Conservation (phyloP, 2,329 filamentous ascomycete species). For the Pseudocercospora eumusae region DNA sequence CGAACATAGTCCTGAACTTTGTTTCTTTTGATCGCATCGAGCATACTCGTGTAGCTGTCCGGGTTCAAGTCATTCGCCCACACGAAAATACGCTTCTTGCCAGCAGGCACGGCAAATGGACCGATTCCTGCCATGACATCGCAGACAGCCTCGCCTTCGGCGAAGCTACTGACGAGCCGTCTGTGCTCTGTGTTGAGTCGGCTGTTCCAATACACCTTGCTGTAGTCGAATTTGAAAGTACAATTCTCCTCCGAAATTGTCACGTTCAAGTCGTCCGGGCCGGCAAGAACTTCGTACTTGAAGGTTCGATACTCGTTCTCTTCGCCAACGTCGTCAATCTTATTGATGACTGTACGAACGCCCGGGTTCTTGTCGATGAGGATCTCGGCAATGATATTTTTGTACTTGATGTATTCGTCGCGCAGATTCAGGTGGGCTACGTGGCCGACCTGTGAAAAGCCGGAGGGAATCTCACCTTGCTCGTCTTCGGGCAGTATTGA, state of each 20-base stretch:
- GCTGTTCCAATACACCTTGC: slow-evolving; percentile 97
- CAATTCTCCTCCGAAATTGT: slow-evolving; percentile 79
- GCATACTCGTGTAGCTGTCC: slow-evolving; percentile 74
- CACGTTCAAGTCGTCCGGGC: slow-evolving; percentile 79
- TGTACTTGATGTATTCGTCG: slow-evolving; percentile 80
- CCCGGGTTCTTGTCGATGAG: slow-evolving; percentile 84
- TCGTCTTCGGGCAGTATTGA: slow-evolving; percentile 78
- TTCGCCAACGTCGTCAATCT: slow-evolving; percentile 81
- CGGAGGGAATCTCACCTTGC: slow-evolving; percentile 77
- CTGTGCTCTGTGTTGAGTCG: slow-evolving; percentile 87
- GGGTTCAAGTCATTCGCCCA: slow-evolving; percentile 98
- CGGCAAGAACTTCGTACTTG: slow-evolving; percentile 83
- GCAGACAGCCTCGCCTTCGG: slow-evolving; percentile 82
- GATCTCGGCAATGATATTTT: slow-evolving; percentile 79
- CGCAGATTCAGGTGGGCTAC: slow-evolving; percentile 91
- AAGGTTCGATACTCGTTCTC: slow-evolving; percentile 90
- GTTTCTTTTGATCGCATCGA: slow-evolving; percentile 71
- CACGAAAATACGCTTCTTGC: slow-evolving; percentile 85
- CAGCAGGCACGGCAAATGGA: slow-evolving; percentile 89
- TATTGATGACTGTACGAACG: slow-evolving; percentile 92
- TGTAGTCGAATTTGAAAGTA: slow-evolving; percentile 88
- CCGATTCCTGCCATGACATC: slow-evolving; percentile 98
- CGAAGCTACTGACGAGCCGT: slow-evolving; percentile 73
- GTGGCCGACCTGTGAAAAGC: slow-evolving; percentile 87
- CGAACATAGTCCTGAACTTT: slow-evolving; percentile 74